A percentile compares a stretch with the other conserved stretches of the same genome.
Evolutionary conservation across 805 yeast species (phyloP).

Genomic region (Kodamaea lidongshanica): DNA sequence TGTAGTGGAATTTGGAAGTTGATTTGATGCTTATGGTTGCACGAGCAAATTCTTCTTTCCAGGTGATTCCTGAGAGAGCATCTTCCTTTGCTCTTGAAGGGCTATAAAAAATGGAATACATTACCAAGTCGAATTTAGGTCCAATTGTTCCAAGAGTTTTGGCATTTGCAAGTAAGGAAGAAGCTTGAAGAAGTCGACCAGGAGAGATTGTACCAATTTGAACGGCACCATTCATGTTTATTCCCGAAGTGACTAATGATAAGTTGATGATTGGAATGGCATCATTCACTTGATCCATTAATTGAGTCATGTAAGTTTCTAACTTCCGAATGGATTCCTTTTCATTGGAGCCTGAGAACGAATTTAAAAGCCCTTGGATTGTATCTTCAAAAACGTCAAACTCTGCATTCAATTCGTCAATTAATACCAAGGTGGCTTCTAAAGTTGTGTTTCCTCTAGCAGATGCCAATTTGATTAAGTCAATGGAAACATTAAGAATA

Average conservation of each 20-base stretch:
- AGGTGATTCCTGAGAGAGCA: slow-evolving; percentile 41
- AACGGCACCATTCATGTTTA: slow-evolving; percentile 45
- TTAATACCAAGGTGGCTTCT: slow-evolving; percentile 48
- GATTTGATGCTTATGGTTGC: slow-evolving; percentile 38
- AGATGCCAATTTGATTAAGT: slow-evolving; percentile 54
- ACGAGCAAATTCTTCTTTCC: slow-evolving; percentile 70
- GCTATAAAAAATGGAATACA: slow-evolving; percentile 60
- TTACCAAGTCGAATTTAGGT: slow-evolving; percentile 50
- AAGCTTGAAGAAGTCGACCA: slow-evolving; percentile 59
- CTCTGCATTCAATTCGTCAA: slow-evolving; percentile 49
- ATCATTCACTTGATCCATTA: slow-evolving; percentile 54
- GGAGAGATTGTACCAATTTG: slow-evolving; percentile 51
- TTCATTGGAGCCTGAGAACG: slow-evolving; percentile 22
- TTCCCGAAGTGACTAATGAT: slow-evolving; percentile 64
- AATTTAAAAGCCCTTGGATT: slow-evolving; percentile 35
- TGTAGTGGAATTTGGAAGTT: slow-evolving; percentile 33
- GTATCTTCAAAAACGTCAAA: slow-evolving; percentile 51
- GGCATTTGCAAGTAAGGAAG: slow-evolving; percentile 34
- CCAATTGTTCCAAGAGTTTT: slow-evolving; percentile 47
- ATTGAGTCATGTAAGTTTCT: slow-evolving; percentile 42
- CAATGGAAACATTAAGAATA: slow-evolving; percentile 61
- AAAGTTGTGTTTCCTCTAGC: slow-evolving; percentile 58
- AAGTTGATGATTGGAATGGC: slow-evolving; percentile 63
- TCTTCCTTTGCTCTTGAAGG: slow-evolving; percentile 34
- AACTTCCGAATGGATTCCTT: slow-evolving; percentile 40